Conservation (phyloP, 768 basidiomycete genomes). For the Podaxis pistillaris region DNA sequence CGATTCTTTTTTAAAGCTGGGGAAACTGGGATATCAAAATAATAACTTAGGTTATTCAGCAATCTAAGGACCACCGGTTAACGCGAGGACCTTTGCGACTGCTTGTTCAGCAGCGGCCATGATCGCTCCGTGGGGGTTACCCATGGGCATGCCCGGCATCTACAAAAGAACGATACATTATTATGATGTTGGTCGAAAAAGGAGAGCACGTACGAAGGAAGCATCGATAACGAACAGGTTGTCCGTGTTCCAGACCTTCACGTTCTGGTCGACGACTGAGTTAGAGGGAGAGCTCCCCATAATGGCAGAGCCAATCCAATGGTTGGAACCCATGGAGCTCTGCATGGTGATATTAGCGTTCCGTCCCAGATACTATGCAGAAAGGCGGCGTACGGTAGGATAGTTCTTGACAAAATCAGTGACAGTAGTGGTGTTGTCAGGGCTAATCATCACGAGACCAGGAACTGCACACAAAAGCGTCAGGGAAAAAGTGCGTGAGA, state of each 20-base stretch:
- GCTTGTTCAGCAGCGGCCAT: slow-evolving; percentile 62
- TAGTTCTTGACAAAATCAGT: slow-evolving; percentile 47
- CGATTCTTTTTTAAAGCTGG: neutral
- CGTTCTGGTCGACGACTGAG: slow-evolving; percentile 55
- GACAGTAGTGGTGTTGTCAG: slow-evolving; percentile 57
- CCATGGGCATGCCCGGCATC: slow-evolving; percentile 54
- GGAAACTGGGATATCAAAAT: neutral
- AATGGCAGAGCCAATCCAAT: slow-evolving; percentile 58
- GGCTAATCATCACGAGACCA: slow-evolving; percentile 54
- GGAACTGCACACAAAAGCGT: slow-evolving; percentile 33
- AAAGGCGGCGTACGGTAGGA: slow-evolving; percentile 22
- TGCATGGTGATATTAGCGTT: slow-evolving; percentile 6
- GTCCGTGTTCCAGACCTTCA: slow-evolving; percentile 49
- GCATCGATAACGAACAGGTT: slow-evolving; percentile 58
- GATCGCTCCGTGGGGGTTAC: slow-evolving; percentile 55
- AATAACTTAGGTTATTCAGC: neutral
- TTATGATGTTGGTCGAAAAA: neutral
- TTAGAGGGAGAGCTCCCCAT: slow-evolving; percentile 32
- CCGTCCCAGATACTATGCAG: no score
- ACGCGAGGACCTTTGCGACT: slow-evolving; percentile 52
- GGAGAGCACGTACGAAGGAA: slow-evolving; percentile 17
- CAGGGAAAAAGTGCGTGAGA: slow-evolving; percentile 1
- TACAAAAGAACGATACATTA: slow-evolving; percentile 34
- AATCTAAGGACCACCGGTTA: slow-evolving; percentile 47
- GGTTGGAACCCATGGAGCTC: slow-evolving; percentile 54